Base-by-base conservation (phyloP, 2,329 filamentous ascomycete species). In the Talaromyces sp. region DNA sequence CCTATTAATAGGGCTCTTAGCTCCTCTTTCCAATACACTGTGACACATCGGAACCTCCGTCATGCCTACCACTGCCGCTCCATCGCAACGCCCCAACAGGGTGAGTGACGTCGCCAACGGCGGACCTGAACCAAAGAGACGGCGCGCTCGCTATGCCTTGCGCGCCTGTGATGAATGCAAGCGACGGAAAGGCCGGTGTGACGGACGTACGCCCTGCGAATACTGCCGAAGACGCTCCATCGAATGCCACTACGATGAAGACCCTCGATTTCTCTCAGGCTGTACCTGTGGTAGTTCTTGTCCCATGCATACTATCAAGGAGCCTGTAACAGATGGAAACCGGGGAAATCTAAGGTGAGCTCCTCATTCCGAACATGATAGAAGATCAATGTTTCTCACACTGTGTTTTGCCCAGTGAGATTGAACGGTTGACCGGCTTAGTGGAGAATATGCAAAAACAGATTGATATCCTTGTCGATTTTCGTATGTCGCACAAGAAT, bases 141-240 rank as follows among this genome's bases (percentile, higher is more conserved):
- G 36, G 8, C 33, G 50, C 2, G 50, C 50, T 2, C 50, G 50
- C 13, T 53, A 53, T 39, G 50, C 50, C 33, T 31, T 40, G 36
- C 33, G 36, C 9, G 50, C 50, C 13, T 53, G 50, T 10, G 35
- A 39, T 10, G 50, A 37, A 53, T 53, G 50, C n/a, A 37, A 40
- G 22, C 33, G 36, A 11, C 50, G 50, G 33, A 53, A 53, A 53
- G 50, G 50, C 50, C 50, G 50, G 5, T 53, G 50, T 6, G 50
- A 53, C 28, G 50, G 50, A 9, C 19, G 11, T 25, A 6, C 33
- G 17, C 50, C 50, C 2, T 53, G 50, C 13, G 50, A 22, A 19
- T 53, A 39, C 19, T 53, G 50, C 22, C 45, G 28, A 19, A 48
- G 19, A 25, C 45, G 45, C 45, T 48, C 45, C 33, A 21, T 48